phyloP scores from a whole-genome alignment of 2,329 filamentous ascomycete genomes.

The Fusarium falciforme region DNA sequence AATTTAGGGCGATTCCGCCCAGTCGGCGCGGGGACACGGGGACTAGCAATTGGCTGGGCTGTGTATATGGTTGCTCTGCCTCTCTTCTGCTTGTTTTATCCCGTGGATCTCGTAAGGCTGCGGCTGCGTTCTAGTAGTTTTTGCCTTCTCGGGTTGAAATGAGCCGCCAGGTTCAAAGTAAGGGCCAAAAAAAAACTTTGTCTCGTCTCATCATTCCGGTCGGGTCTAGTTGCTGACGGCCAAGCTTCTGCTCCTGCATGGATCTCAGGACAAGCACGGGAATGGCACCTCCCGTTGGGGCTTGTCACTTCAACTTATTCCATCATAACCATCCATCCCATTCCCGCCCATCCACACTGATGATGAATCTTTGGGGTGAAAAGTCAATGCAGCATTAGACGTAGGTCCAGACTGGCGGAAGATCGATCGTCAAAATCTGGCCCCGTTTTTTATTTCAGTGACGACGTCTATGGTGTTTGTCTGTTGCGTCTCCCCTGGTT shows the following conservation, averaged over 20 bases:
- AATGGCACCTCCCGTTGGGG: neutral
- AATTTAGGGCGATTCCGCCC: slow-evolving; percentile 38
- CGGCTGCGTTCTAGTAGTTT: neutral
- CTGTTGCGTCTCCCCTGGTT: slow-evolving; percentile 9
- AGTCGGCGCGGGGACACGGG: slow-evolving; percentile 9
- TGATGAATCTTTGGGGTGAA: neutral
- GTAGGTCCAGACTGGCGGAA: neutral
- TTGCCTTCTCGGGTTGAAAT: neutral
- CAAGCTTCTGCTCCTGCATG: neutral
- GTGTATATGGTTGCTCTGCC: slow-evolving; percentile 11
- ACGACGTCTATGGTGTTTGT: neutral
- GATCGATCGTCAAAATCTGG: neutral
- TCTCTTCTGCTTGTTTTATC: neutral
- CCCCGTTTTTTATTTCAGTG: neutral
- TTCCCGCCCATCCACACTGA: slow-evolving; percentile 5
- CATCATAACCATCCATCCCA: neutral
- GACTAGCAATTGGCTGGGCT: slow-evolving; percentile 26
- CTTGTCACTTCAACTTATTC: neutral
- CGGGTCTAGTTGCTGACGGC: neutral
- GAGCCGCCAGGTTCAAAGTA: neutral
- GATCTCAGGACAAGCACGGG: neutral
- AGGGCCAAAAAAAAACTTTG: neutral
- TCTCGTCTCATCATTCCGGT: neutral
- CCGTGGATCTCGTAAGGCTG: neutral
- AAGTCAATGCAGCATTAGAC: neutral